Evolutionary conservation across 306 rosid genomes (phyloP), one percentile per base, ranked within the genome.

Genomic region (Castanea crenata): DNA sequence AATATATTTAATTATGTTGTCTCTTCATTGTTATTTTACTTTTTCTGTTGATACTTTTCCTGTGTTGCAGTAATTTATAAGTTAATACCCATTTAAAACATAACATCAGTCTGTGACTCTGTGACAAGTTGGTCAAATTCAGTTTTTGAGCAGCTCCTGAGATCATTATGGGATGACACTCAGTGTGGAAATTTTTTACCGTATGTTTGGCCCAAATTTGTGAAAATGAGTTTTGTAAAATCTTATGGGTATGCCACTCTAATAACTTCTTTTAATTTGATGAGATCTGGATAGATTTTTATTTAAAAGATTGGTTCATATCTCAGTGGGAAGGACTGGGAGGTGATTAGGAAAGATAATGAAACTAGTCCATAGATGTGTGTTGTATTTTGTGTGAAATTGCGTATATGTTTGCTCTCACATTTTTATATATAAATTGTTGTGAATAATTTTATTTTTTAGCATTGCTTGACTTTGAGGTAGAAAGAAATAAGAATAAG

Each of bases 281-380:
- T 73, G 32, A 76, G 57, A 73, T 64, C 10, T 72, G 41, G 74
- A 55, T 61, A 35, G 59, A 52, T 57, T 18, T 16, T 41, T 49
- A 55, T 34, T 61, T 29, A 23, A 31, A 69, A 34, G 67, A 49
- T 21, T 65, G 49, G 52, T 59, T 29, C 73, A 57, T 49, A 56
- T 34, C 58, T 71, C 52, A 31, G 46, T 32, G 32, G 55, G 38
- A 23, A 21, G 32, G 27, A 51, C 4, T 27, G 76, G 73, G 74
- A 57, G 76, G 74, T n/a, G 62, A 55, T 83, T 12, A 69, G 72
- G 72, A 52, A 16, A 73, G 61, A 52, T 69, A 73, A 83, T 69
- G 18, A 68, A 29, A 11, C 75, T 13, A 55, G 27, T 44, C 31
- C 32, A 74, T 62, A 15, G 13, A 57, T 74, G 69, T 34, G 5